Evolutionary conservation across 2,329 filamentous ascomycete genomes (phyloP).

Genomic region (Nothophoma quercina): DNA sequence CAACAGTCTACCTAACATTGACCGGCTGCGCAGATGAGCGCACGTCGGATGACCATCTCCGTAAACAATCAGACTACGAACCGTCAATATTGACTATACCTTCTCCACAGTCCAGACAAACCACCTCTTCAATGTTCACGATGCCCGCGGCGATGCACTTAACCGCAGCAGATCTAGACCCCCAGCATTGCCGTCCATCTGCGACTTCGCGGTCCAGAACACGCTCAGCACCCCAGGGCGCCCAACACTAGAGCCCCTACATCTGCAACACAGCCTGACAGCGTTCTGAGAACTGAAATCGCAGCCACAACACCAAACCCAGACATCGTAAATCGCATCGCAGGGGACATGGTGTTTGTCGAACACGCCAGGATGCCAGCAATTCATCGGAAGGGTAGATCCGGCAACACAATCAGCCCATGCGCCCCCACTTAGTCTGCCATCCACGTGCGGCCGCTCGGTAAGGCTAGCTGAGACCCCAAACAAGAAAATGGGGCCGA

Average conservation of each 20-base stretch:
- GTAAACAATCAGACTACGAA: no score
- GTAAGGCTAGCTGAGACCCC: no score
- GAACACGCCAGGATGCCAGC: background rate
- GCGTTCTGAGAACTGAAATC: background rate
- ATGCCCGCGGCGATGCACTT: background rate
- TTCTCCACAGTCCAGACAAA: background rate
- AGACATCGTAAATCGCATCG: background rate
- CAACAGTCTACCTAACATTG: no score
- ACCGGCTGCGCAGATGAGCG: no score
- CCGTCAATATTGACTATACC: background rate
- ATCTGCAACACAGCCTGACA: no score
- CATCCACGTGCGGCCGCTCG: no score
- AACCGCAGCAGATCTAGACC: background rate
- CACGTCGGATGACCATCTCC: no score
- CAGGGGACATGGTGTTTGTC: no score
- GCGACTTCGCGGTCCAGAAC: no score
- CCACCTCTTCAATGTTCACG: no score
- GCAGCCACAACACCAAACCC: background rate
- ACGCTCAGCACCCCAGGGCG: no score
- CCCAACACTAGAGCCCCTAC: background rate
- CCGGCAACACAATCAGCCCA: constrained; percentile 7
- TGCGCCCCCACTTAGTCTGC: background rate
- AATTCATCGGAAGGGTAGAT: constrained; percentile 11
- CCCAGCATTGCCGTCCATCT: background rate
- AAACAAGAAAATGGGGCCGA: background rate